Percentiles rank a stretch among this genome's conserved stretches.
phyloP scores from a whole-genome alignment of 2,329 filamentous ascomycete species.

The Penicillium sp. region DNA sequence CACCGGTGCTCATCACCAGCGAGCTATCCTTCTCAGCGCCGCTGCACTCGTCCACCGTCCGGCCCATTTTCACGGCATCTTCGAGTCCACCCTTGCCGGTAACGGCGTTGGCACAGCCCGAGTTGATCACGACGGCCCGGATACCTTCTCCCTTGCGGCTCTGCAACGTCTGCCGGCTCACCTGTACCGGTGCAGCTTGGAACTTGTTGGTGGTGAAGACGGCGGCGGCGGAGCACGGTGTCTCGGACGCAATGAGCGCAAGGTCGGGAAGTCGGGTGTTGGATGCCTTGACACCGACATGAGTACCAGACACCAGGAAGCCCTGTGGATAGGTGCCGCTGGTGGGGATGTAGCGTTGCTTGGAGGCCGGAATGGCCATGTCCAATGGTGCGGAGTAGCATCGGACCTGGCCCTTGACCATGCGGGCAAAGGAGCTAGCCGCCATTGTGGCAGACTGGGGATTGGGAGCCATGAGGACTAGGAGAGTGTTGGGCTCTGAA shows the following conservation, averaged over 20 bases:
- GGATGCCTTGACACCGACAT: slow-evolving; percentile 88
- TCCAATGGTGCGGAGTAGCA: slow-evolving; percentile 46
- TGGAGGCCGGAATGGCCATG: slow-evolving; percentile 64
- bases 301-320: slow-evolving; percentile 78
- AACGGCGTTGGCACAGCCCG: slow-evolving; percentile 94
- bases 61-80: slow-evolving; percentile 81
- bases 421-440: slow-evolving; percentile 29
- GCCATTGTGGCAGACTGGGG: slow-evolving; percentile 32
- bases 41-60: slow-evolving; percentile 66
- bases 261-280: slow-evolving; percentile 91
- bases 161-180: slow-evolving; percentile 69
- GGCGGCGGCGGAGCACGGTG: slow-evolving; percentile 78
- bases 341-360: slow-evolving; percentile 84
- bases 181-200: slow-evolving; percentile 89
- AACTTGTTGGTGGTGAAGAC: slow-evolving; percentile 99
- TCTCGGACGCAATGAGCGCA: slow-evolving; percentile 79
- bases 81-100: slow-evolving; percentile 85
- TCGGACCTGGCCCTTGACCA: slow-evolving; percentile 39
- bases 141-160: slow-evolving; percentile 64
- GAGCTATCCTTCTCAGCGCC: slow-evolving; percentile 55
- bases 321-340: slow-evolving; percentile 84
- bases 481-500: background rate
- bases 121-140: slow-evolving; percentile 80
- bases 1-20: slow-evolving; percentile 97
- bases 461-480: slow-evolving; percentile 23